Evolutionary conservation across 345 rosid species (phyloP), one percentile per base, ranked within the genome.

Genomic region (Salix arbutifolia): DNA sequence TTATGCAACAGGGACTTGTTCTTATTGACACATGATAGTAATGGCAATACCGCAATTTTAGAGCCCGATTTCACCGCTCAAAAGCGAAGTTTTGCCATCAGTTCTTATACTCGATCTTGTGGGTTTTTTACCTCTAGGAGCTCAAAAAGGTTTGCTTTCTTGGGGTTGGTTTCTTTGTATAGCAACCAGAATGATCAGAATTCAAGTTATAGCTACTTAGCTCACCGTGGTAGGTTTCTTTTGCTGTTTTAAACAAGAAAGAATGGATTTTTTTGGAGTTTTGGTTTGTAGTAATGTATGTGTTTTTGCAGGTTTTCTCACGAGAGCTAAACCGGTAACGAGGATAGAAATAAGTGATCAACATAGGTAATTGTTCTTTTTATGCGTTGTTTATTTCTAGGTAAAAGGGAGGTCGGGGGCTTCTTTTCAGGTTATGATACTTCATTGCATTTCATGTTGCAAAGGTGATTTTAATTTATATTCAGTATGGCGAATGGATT

Each of bases 311-410:
- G 97, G 72, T 70, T 91, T 94, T 74, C 85, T 92, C 75, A 92
- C 96, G 3, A 85, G 92, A 76, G 87, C 97, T 1, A 94, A 94
- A 83, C 94, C 85, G 77, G 78, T 83, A 70, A 83, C 90, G 92
- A 88, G 84, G 82, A 91, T 92, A 73, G 92, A 86, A 83, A 72
- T 86, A 40, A 88, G 65, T 87, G 98, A 94, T 83, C 89, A 86
- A 69, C 98, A 91, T 83, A 94, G 94, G 97, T 92, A 11, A 40
- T 7, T 16, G 4, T 76, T 56, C 40, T 10, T 5, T 73, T 71
- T 19, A 14, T 17, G 28, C 30, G 10, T 62, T 11, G 66, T 25
- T 28, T 62, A 14, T 46, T 46, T 46, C 50, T 46, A 46, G 50
- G 50, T 16, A 46, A 46, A 46, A 12, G 18, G 50, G 50, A 10